Percentiles rank a stretch among this genome's conserved stretches.
Evolutionary conservation across 768 basidiomycete genomes (phyloP).

Genomic region (Pleurotus djamor): DNA sequence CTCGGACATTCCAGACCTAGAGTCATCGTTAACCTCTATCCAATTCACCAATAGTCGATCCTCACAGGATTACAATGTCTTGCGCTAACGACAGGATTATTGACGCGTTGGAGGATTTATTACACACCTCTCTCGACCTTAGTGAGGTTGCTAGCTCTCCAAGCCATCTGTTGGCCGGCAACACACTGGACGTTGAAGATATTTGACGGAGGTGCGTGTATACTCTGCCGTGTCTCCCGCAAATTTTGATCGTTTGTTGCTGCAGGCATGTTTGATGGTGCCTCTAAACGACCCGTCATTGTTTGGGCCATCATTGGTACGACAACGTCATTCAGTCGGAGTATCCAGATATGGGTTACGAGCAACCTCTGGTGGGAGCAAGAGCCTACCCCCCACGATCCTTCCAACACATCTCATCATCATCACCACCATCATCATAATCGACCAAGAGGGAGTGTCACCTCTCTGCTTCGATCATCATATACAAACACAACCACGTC

Average conservation of each 20-base stretch:
- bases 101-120: constrained; percentile 88
- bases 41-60: constrained; percentile 47
- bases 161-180: constrained; percentile 96
- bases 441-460: not conserved
- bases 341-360: constrained; percentile 95
- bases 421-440: not conserved
- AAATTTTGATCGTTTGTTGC: not conserved
- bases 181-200: constrained; percentile 82
- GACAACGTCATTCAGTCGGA: constrained; percentile 79
- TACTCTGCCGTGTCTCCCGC: not conserved
- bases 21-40: too few relatives aligned
- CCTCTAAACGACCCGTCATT: constrained; percentile 71
- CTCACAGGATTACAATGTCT: constrained; percentile 91
- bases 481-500: not conserved
- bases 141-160: constrained; percentile 88
- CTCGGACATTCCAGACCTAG: too few relatives aligned
- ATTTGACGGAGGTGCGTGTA: constrained; percentile 38
- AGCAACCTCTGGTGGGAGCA: constrained; percentile 72
- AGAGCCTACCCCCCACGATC: constrained; percentile 7
- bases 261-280: constrained; percentile 3
- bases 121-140: constrained; percentile 87
- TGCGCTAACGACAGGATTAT: constrained; percentile 81
- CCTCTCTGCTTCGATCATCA: not conserved
- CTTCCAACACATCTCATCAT: not conserved
- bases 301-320: constrained; percentile 91